Conservation (phyloP, 768 basidiomycete genomes). For the Phlebiopsis gigantea region DNA sequence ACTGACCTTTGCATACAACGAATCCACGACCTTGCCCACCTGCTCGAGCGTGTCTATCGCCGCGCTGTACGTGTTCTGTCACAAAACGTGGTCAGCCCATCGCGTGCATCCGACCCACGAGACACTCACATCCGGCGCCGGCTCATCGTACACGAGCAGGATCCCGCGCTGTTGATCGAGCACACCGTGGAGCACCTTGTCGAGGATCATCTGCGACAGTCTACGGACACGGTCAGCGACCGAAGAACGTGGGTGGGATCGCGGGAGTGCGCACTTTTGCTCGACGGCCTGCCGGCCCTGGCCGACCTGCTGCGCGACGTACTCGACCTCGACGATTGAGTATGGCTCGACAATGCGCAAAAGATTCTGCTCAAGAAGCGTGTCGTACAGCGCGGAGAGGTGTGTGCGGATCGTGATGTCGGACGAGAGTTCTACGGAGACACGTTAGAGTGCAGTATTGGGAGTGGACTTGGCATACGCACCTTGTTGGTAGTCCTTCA, state of each 20-base stretch:
- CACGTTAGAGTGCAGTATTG: background rate
- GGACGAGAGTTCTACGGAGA: slow-evolving; percentile 74
- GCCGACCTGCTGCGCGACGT: slow-evolving; percentile 83
- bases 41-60: slow-evolving; percentile 88
- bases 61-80: slow-evolving; percentile 79
- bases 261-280: slow-evolving; percentile 59
- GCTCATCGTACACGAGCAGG: slow-evolving; percentile 84
- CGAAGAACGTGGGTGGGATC: background rate
- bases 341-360: slow-evolving; percentile 96
- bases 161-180: slow-evolving; percentile 96
- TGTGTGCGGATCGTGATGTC: slow-evolving; percentile 96
- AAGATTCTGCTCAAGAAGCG: slow-evolving; percentile 92
- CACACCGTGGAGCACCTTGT: slow-evolving; percentile 90
- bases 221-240: slow-evolving; percentile 32
- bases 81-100: background rate
- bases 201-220: slow-evolving; percentile 96
- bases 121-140: slow-evolving; percentile 71
- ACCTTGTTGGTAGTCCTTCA: slow-evolving; percentile 85
- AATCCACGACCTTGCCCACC: slow-evolving; percentile 91
- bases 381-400: slow-evolving; percentile 91
- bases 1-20: slow-evolving; percentile 78
- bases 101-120: background rate
- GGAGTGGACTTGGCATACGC: slow-evolving; percentile 11
- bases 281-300: slow-evolving; percentile 88
- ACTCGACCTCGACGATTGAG: slow-evolving; percentile 83